Conservation (phyloP, 805 yeast species). For the Saccharomycopsis schoenii region DNA sequence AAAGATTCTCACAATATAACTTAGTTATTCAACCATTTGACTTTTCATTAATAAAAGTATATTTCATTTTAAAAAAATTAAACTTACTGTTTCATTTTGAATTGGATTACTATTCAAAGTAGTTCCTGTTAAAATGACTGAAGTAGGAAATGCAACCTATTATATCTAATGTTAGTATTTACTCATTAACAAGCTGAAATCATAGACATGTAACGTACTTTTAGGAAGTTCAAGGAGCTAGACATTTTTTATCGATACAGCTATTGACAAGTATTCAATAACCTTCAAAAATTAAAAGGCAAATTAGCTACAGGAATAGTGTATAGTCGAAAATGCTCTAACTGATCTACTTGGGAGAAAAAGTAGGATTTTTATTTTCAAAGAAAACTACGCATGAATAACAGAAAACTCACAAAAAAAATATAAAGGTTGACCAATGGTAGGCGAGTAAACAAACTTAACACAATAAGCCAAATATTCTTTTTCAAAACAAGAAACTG, state of each 20-base stretch:
- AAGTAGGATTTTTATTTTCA: neutral
- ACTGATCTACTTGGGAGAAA: neutral
- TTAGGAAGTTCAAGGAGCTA: neutral
- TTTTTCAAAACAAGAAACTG: neutral
- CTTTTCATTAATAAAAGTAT: neutral
- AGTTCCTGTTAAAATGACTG: neutral
- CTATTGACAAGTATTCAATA: too few relatives aligned
- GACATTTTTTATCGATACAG: neutral
- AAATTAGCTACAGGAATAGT: neutral
- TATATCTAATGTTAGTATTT: neutral
- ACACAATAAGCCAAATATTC: neutral
- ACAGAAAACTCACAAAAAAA: neutral
- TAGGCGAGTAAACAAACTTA: neutral
- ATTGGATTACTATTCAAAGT: neutral
- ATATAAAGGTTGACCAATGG: neutral
- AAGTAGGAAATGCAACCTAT: neutral
- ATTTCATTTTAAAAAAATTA: neutral
- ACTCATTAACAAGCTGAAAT: neutral
- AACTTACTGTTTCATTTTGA: conserved; percentile 8
- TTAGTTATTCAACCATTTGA: neutral
- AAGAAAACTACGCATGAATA: neutral
- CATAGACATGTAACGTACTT: neutral
- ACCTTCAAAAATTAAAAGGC: neutral
- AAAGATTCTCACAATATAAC: neutral
- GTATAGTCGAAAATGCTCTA: neutral